Conservation (phyloP, 2,329 filamentous ascomycete genomes). For the Pseudophaeomoniella oleicola region DNA sequence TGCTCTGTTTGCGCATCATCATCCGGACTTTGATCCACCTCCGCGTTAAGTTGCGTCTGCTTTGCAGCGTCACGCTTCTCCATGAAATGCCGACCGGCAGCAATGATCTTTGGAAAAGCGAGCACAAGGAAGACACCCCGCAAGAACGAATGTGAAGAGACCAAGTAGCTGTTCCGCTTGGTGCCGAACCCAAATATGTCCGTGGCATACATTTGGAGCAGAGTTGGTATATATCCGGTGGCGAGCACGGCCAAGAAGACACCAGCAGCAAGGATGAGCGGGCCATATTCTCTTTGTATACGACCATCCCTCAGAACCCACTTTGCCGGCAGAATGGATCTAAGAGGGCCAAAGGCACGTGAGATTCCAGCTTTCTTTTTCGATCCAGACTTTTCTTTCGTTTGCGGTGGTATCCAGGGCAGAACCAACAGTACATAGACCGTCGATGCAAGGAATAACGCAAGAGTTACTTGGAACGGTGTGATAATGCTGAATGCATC, state of each 20-base stretch:
- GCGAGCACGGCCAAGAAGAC: constrained; percentile 56
- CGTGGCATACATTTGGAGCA: constrained; percentile 47
- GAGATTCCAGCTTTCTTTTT: constrained; percentile 23
- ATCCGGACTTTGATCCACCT: background rate
- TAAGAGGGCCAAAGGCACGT: constrained; percentile 49
- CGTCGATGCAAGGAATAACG: constrained; percentile 34
- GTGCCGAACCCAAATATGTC: constrained; percentile 40
- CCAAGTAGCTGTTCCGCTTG: constrained; percentile 41
- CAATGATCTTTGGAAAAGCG: constrained; percentile 39
- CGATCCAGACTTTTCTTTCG: constrained; percentile 14
- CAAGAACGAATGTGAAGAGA: constrained; percentile 41
- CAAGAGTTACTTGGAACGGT: constrained; percentile 50
- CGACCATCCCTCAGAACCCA: constrained; percentile 37
- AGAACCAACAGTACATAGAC: constrained; percentile 26
- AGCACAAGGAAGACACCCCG: constrained; percentile 41
- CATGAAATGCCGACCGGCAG: constrained; percentile 24
- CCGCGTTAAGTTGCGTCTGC: background rate
- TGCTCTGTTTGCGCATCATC: background rate
- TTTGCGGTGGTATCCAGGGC: constrained; percentile 34
- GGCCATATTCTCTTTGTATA: constrained; percentile 42
- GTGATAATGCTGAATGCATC: constrained; percentile 47
- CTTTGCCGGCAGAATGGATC: constrained; percentile 44
- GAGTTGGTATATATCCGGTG: constrained; percentile 50
- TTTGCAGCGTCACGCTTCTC: constrained; percentile 1
- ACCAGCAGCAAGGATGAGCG: constrained; percentile 48